These are phyloP conservation scores for Pythium brachiatum DNA, from an alignment of 352 stramenopile species.

Conservation along the genomic window DNA sequence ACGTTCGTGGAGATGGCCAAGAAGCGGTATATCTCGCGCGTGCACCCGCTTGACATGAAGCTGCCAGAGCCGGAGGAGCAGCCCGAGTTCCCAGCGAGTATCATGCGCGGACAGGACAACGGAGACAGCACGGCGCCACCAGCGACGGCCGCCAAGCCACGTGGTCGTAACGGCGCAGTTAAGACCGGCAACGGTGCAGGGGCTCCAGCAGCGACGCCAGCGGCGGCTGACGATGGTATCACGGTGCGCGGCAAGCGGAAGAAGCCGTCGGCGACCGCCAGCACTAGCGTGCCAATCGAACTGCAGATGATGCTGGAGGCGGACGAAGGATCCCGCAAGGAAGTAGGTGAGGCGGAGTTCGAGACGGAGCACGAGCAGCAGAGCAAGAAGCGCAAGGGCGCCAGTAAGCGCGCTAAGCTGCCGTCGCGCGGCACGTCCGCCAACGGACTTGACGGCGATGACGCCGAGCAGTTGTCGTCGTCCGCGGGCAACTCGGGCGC, in stretches of 20 bases:
- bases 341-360: constrained; percentile 53
- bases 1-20: constrained; percentile 89
- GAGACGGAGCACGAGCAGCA: constrained; percentile 53
- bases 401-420: constrained; percentile 75
- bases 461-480: constrained; percentile 30
- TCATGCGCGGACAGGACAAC: constrained; percentile 51
- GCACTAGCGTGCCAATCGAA: constrained; percentile 68
- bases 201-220: constrained; percentile 4
- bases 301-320: constrained; percentile 86
- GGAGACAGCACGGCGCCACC: constrained; percentile 15
- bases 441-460: constrained; percentile 29
- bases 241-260: constrained; percentile 77
- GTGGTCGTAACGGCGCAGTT: constrained; percentile 6
- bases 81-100: constrained; percentile 60
- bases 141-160: constrained; percentile 14
- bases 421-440: constrained; percentile 45
- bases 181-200: constrained; percentile 22
- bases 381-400: constrained; percentile 64
- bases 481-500: constrained; percentile 3
- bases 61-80: constrained; percentile 52
- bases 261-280: constrained; percentile 30
- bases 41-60: constrained; percentile 82
- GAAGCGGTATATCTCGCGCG: constrained; percentile 82
- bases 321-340: constrained; percentile 44
- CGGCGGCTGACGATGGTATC: constrained; percentile 50